A percentile compares a stretch with the other conserved stretches of the same genome.
phyloP scores from a whole-genome alignment of 257 asterid genomes.

The Thymus quinquecostatus region DNA sequence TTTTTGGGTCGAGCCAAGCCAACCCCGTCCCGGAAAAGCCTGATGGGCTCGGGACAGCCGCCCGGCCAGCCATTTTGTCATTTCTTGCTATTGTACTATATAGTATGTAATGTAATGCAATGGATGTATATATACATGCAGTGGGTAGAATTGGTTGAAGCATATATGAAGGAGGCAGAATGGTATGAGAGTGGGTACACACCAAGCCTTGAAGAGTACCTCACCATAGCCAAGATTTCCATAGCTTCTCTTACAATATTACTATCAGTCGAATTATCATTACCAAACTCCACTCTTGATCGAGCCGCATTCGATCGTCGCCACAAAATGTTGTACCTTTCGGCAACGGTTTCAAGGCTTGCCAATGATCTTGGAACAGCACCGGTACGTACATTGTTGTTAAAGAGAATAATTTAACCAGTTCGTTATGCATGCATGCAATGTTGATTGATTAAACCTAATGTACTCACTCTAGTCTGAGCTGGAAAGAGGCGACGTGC shows the following conservation, averaged over 20 bases:
- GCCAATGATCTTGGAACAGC: slow-evolving; percentile 54
- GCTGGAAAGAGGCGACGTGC: too few relatives aligned
- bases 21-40: too few relatives aligned
- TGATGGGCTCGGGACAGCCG: too few relatives aligned
- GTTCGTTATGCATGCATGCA: too few relatives aligned
- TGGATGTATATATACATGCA: not conserved
- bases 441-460: too few relatives aligned
- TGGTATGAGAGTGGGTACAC: slow-evolving; percentile 40
- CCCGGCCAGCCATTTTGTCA: too few relatives aligned
- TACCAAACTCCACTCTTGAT: slow-evolving; percentile 30
- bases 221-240: slow-evolving; percentile 49
- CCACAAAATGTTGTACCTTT: slow-evolving; percentile 32
- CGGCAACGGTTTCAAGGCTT: slow-evolving; percentile 40
- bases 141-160: slow-evolving; percentile 39
- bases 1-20: too few relatives aligned
- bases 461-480: not conserved
- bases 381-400: slow-evolving; percentile 19
- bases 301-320: too few relatives aligned
- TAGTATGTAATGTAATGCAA: too few relatives aligned
- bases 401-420: too few relatives aligned
- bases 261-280: slow-evolving; percentile 17
- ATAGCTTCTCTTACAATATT: not conserved
- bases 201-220: slow-evolving; percentile 47
- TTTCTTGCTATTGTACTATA: too few relatives aligned
- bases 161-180: slow-evolving; percentile 41